Percentiles rank a stretch among this genome's conserved stretches.
Conservation (phyloP, 2,329 filamentous ascomycete species). For the Thermomyces lanuginosus region DNA sequence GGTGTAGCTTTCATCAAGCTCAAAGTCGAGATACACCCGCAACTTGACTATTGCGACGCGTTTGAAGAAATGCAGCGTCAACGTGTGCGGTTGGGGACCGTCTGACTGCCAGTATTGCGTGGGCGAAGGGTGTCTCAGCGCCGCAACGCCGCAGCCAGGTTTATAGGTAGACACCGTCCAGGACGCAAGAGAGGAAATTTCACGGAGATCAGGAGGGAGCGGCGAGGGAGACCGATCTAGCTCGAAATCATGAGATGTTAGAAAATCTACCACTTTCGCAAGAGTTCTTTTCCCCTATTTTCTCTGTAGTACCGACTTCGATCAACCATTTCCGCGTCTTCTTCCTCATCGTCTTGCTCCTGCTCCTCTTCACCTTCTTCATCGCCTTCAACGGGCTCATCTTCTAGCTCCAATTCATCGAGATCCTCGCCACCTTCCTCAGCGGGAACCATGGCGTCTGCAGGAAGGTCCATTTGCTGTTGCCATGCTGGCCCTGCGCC, state of each 20-base stretch:
- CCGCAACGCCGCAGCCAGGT: constrained; percentile 44
- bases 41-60: constrained; percentile 35
- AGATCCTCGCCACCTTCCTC: constrained; percentile 7
- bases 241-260: not conserved
- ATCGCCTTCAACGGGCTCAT: constrained; percentile 8
- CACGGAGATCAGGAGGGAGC: constrained; percentile 34
- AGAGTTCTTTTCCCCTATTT: too few relatives aligned
- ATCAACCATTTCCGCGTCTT: constrained; percentile 16
- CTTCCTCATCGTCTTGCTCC: constrained; percentile 9
- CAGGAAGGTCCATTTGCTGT: not conserved
- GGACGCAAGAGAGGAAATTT: constrained; percentile 49
- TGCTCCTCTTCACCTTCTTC: constrained; percentile 15
- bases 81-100: constrained; percentile 46
- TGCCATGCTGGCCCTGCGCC: constrained; percentile 2
- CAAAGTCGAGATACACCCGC: constrained; percentile 60
- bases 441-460: constrained; percentile 1
- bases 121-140: constrained; percentile 42
- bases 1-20: constrained; percentile 88
- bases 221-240: constrained; percentile 22
- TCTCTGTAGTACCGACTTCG: constrained; percentile 13
- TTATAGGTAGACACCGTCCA: constrained; percentile 49
- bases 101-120: constrained; percentile 50
- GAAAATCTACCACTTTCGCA: not conserved
- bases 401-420: constrained; percentile 6
- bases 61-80: constrained; percentile 48